phyloP scores from a whole-genome alignment of 1,284 basidiomycete genomes.

The Trametes polyzona region DNA sequence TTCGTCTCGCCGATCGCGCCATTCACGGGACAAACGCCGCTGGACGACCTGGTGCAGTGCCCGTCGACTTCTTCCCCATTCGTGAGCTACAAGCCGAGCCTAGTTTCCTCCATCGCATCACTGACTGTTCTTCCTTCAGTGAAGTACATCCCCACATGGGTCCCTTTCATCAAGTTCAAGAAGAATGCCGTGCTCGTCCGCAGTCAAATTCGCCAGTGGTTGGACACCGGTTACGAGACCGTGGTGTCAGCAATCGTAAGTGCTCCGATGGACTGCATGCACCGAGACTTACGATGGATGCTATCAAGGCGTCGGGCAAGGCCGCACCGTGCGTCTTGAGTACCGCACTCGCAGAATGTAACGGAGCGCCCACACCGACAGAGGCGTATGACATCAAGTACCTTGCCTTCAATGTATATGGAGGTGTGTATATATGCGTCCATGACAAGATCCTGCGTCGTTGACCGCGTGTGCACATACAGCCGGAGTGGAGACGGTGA shows the following conservation, averaged over 20 bases:
- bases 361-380: background rate
- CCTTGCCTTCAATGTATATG: constrained; percentile 24
- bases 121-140: background rate
- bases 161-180: constrained; percentile 25
- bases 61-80: constrained; percentile 30
- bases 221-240: constrained; percentile 17
- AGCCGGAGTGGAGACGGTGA: constrained; percentile 33
- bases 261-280: background rate
- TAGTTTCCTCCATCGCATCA: background rate
- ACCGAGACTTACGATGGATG: background rate
- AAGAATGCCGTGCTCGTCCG: constrained; percentile 11
- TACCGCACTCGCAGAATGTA: background rate
- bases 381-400: constrained; percentile 27
- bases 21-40: constrained; percentile 29
- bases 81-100: background rate
- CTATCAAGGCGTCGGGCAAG: background rate
- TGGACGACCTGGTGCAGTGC: constrained; percentile 11
- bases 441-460: background rate
- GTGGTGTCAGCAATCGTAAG: constrained; percentile 24
- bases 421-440: constrained; percentile 27
- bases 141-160: constrained; percentile 22
- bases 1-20: constrained; percentile 47
- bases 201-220: constrained; percentile 7
- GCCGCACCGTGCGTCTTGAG: background rate
- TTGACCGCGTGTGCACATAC: too few species aligned